Evolutionary conservation across 306 rosid genomes (phyloP).

Genomic region (Prunus salicina): DNA sequence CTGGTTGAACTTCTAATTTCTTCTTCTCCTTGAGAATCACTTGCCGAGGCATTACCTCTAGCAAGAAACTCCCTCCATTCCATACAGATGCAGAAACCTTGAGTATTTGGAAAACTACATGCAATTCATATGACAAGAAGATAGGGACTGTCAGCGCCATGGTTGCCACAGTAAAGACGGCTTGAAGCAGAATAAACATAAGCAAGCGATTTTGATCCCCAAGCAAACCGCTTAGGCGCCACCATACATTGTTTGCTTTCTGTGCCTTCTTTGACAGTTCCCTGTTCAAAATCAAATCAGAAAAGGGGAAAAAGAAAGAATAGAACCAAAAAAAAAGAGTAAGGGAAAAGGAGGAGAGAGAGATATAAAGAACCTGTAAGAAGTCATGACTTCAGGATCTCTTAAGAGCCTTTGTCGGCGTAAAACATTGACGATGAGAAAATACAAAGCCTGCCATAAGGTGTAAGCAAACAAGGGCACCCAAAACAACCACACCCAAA

Average conservation of each 20-base stretch:
- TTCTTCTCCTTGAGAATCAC: slow-evolving; percentile 84
- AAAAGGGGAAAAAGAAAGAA: background rate
- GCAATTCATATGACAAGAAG: slow-evolving; percentile 76
- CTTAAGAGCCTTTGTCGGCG: slow-evolving; percentile 76
- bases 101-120: slow-evolving; percentile 68
- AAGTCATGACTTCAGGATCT: slow-evolving; percentile 98
- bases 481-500: slow-evolving; percentile 79
- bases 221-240: slow-evolving; percentile 87
- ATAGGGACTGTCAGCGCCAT: slow-evolving; percentile 87
- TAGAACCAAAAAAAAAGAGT: background rate
- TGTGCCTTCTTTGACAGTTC: slow-evolving; percentile 91
- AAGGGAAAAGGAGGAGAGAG: background rate
- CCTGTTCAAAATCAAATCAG: slow-evolving; percentile 35
- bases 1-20: slow-evolving; percentile 54
- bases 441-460: slow-evolving; percentile 83
- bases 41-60: slow-evolving; percentile 95
- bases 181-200: slow-evolving; percentile 80
- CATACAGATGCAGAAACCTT: slow-evolving; percentile 84
- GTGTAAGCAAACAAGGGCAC: slow-evolving; percentile 80
- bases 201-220: slow-evolving; percentile 88
- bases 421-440: slow-evolving; percentile 78
- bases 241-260: slow-evolving; percentile 88
- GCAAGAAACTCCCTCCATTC: slow-evolving; percentile 93
- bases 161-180: slow-evolving; percentile 78
- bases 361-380: slow-evolving; percentile 52